Base-by-base conservation (phyloP, 208 protist genomes). In the Lotmaria passim region DNA sequence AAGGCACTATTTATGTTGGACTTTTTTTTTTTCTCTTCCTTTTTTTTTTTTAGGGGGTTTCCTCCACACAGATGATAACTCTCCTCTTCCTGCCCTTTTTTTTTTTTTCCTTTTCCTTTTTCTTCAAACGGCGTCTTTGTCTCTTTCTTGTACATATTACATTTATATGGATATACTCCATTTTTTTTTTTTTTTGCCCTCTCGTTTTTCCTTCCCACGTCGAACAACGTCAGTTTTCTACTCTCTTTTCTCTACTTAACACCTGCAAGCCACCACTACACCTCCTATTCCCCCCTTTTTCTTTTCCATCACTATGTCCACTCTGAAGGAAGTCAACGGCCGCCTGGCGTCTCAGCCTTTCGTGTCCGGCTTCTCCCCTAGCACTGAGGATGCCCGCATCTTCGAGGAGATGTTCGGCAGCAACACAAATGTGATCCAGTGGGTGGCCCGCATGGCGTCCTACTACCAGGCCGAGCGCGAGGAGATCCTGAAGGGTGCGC, bases 381-480 rank as follows among this genome's bases (percentile, higher is more conserved):
- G 90, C 78, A 68, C 83, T 38, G 89, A 93, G 69, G 93, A 97
- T 80, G 87, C 90, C 38, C 81, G 80, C 39, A 81, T 86, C 74
- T 94, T 97, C 53, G 73, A 63, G 39, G 90, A 93, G 75, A 94
- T 95, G 90, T 95, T 95, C 69, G 90, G 88, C 58, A 75, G 67
- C 41, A 82, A 90, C 83, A 56, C 67, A 41, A 85, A 84, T 63
- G 89, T 93, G 48, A 80, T 90, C 69, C 82, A 94, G 79, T 97
- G 93, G 90, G 89, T 77, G 19, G 86, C 90, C 24, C 93, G 89
- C 73, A 97, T 97, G 90, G 90, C 90, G 3, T 89, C 93, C 41
- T 97, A 94, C 82, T 94, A 94, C 79, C 87, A 95, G 78, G 80
- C 75, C 43, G 93, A 95, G 84, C 89, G 93, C 66, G 87, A 93